Conservation (phyloP, 2,329 filamentous ascomycete genomes). For the Hymenoscyphus infarciens region DNA sequence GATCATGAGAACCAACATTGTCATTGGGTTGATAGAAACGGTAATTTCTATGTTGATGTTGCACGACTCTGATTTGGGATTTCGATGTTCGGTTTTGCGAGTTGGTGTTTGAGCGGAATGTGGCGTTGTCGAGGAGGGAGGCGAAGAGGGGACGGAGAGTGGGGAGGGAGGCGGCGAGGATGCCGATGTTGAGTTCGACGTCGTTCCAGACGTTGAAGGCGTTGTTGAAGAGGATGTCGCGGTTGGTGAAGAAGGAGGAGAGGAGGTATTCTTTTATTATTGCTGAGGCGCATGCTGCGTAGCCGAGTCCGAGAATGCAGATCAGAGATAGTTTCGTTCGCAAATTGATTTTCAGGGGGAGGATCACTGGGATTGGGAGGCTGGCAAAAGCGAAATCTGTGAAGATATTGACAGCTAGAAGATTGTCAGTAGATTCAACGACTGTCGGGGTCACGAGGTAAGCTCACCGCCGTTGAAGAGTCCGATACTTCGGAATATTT, state of each 20-base stretch:
- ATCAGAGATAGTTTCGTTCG: conserved; percentile 41
- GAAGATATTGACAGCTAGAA: conserved; percentile 26
- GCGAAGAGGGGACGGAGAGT: conserved; percentile 41
- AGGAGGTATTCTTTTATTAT: conserved; percentile 43
- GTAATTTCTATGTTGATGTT: background rate
- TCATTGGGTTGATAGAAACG: background rate
- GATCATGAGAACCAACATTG: too few species aligned
- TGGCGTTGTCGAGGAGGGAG: conserved; percentile 33
- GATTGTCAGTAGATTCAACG: background rate
- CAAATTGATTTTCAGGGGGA: conserved; percentile 41
- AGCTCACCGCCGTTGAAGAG: conserved; percentile 42
- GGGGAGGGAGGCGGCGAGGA: conserved; percentile 42
- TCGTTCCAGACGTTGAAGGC: conserved; percentile 44
- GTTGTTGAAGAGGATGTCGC: conserved; percentile 36
- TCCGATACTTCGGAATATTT: conserved; percentile 42
- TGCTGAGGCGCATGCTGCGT: conserved; percentile 39
- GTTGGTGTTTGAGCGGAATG: background rate
- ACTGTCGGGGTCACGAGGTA: background rate
- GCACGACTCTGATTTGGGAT: background rate
- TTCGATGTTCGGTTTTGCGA: background rate
- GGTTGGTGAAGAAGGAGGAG: conserved; percentile 36
- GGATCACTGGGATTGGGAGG: conserved; percentile 42
- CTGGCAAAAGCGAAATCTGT: conserved; percentile 37
- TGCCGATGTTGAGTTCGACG: conserved; percentile 43
- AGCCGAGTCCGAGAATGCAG: conserved; percentile 27